Evolutionary conservation across 2,329 filamentous ascomycete species (phyloP), one percentile per base, ranked within the genome.

Genomic region (Nothopassalora personata): DNA sequence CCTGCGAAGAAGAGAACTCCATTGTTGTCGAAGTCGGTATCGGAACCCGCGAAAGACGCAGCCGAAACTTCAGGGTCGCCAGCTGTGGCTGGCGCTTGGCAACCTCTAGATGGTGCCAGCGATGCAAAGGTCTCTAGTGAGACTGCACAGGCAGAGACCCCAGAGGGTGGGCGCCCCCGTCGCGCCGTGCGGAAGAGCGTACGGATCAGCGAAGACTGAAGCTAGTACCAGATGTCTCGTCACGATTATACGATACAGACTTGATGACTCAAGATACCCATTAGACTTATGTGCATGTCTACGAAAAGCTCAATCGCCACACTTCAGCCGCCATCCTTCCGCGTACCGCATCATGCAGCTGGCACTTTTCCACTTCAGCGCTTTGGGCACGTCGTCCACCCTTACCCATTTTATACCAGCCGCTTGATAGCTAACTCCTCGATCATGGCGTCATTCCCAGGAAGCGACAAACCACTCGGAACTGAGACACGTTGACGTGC

Each of bases 161-260:
- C 60, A 7, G 57, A 48, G 5, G 49, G 54, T 28, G 65, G 63
- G 11, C 58, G 67, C 39, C 68, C 69, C 13, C 66, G 61, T 52
- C 61, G 70, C 48, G 56, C 65, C 36, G 61, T 63, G 6, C 60
- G 70, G 47, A 71, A 72, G 59, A 72, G 70, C 55, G 68, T 71
- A 11, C 65, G 70, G 33, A 71, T 72, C 45, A 71, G 67, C 55
- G 69, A 71, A 51, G 67, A 53, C 27, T 70, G 53, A 65, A 18
- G 46, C 10, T 23, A 27, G 13, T 28, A n/a, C 1, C 8, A 19
- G 9, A 11, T 13, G 47, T 45, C 49, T n/a, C 18, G 31, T 56
- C 30, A 52, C 10, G 28, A 19, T 1, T 4, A n/a, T 5, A 52
- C 27, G 46, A 57, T 39, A 4, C 11, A 48, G 13, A 18, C 0